A percentile compares a stretch with the other conserved stretches of the same genome.
Evolutionary conservation across 2,329 filamentous ascomycete species (phyloP).

Genomic region (Alternaria sp.): DNA sequence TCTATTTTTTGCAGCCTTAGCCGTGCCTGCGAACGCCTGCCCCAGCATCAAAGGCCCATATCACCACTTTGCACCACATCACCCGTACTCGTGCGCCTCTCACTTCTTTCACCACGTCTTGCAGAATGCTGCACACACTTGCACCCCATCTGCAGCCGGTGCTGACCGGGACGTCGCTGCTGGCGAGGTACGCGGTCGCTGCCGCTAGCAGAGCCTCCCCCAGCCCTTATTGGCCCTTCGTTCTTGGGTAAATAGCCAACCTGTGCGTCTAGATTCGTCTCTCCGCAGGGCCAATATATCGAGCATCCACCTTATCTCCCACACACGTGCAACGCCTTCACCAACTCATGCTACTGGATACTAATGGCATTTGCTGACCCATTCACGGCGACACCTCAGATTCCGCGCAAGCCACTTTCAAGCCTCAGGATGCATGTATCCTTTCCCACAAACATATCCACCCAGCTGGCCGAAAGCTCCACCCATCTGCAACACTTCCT

Average conservation of each 20-base stretch:
- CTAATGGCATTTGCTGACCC: neutral
- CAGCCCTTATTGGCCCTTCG: slow-evolving; percentile 12
- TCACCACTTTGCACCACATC: neutral
- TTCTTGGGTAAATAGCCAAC: slow-evolving; percentile 14
- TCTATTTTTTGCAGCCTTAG: slow-evolving; percentile 29
- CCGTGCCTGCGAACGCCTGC: slow-evolving; percentile 14
- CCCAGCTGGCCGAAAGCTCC: neutral
- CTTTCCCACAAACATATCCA: neutral
- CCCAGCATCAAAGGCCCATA: slow-evolving; percentile 1
- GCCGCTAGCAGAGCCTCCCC: slow-evolving; percentile 7
- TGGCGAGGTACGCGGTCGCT: slow-evolving; percentile 4
- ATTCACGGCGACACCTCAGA: slow-evolving; percentile 4
- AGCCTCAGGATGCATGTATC: slow-evolving; percentile 4
- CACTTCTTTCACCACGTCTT: neutral
- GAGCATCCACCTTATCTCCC: slow-evolving; percentile 8
- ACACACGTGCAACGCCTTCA: slow-evolving; percentile 3
- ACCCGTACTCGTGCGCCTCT: neutral
- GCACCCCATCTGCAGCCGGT: slow-evolving; percentile 9
- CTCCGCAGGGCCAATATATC: slow-evolving; percentile 26
- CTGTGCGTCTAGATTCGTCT: slow-evolving; percentile 10
- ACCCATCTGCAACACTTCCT: slow-evolving; percentile 1
- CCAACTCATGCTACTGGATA: neutral
- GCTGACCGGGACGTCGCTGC: slow-evolving; percentile 5
- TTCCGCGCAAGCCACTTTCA: slow-evolving; percentile 9
- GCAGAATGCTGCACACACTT: slow-evolving; percentile 3